Evolutionary conservation across 768 basidiomycete genomes (phyloP), one percentile per base, ranked within the genome.

Genomic region (Candolleomyces aberdarensis): DNA sequence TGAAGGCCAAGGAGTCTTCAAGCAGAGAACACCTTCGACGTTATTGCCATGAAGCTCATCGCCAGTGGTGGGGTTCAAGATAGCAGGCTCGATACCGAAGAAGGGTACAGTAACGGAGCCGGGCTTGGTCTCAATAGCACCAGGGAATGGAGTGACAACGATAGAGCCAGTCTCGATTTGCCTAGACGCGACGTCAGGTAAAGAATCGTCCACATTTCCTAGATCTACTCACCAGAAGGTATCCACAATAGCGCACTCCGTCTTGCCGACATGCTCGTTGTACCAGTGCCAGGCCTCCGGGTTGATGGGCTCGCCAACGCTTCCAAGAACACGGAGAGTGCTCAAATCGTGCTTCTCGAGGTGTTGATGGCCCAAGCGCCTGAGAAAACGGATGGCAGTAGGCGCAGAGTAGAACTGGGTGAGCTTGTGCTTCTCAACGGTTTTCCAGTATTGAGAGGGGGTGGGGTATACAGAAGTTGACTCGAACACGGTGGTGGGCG

Each of bases 221-320:
- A 65, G 44, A 59, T 56, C 5, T 31, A 71, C 79, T 40, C 64
- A 82, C 87, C 92, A 95, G 76, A 86, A 95, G 3, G 93, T 96
- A 75, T 97, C 95, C 46, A 96, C 95, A 65, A 98, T 87, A 6
- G 96, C 94, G 71, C 93, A 96, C 73, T 98, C 83, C 65, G 75
- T 80, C 69, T 84, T 83, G 10, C 96, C 97, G 57, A 97, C 95
- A 69, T 94, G 85, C 69, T 97, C 94, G 74, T 96, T 94, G 76
- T 96, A 97, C 96, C 96, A 98, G 68, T 96, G 85, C 96, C 97
- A 98, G 11, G 96, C 96, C 73, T 98, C 96, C 29, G 96, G 95
- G 75, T 98, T 98, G 80, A 99, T 98, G 0, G 97, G 97, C 77
- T 99, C 97, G 58, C 96, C 97, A 49, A 98, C 97, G 61, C 83